Base-by-base conservation (phyloP, 2,329 filamentous ascomycete genomes). In the Stachybotrys chlorohalonatus region DNA sequence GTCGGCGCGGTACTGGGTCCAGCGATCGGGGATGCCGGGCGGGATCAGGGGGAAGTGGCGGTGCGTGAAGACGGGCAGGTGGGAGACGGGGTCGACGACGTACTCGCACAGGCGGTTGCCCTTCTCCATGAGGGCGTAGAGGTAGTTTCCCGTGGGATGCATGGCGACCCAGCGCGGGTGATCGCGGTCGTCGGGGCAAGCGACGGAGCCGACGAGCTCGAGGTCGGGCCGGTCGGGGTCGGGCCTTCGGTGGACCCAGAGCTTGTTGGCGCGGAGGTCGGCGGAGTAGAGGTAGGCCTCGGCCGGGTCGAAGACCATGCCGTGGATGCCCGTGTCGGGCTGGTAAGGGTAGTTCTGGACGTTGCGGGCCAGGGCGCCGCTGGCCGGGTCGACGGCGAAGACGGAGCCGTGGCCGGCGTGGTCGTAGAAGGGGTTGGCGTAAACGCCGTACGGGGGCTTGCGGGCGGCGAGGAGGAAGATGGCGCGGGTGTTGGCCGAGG, bases 151-250 rank as follows among this genome's bases (percentile, higher is more conserved):
- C 1, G 81, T 81, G 3, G 86, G 86, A 68, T 93, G 88, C 67
- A 95, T 86, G 62, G 89, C 89, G 13, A 95, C 88, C 90, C 90
- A 95, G 64, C 90, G 83, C 15, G 90, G 90, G 68, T 94, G 90
- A 69, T 95, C 90, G 57, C 79, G 78, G 3, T 81, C 72, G 49
- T 79, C 78, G 0, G 89, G 89, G 31, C 89, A 89, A 58, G 87
- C 81, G 39, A 92, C 77, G 64, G 80, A 84, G 60, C 88, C 89
- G 54, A 93, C 80, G 17, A 91, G 80, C 51, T 82, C 79, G 55
- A 94, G 72, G 16, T 60, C 56, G 16, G 62, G 55, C 24, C 56
- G 39, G 39, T 73, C 64, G 30, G 59, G 57, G 49, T 61, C 62
- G 56, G 81, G 79, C 69, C 92, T 92, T 67, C 83, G 82, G 72